A percentile compares a stretch with the other conserved stretches of the same genome.
Conservation (phyloP, 2,329 filamentous ascomycete genomes). For the Xylariaceae sp. region DNA sequence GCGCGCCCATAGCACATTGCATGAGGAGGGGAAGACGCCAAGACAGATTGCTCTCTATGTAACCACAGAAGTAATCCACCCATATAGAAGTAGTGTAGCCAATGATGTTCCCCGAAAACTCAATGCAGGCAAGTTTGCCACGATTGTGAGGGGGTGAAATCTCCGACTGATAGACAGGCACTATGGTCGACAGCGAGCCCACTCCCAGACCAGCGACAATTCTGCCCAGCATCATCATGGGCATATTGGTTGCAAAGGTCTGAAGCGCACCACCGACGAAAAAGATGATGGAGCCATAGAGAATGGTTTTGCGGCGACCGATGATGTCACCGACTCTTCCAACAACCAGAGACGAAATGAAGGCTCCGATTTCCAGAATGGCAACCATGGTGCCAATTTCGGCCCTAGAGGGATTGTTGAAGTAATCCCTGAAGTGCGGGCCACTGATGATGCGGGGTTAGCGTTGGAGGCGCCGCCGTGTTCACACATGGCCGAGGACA, state of each 20-base stretch:
- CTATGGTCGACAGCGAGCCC: conserved; percentile 83
- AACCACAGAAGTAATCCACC: conserved; percentile 97
- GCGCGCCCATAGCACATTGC: conserved; percentile 89
- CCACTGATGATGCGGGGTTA: conserved; percentile 50
- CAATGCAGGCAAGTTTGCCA: conserved; percentile 92
- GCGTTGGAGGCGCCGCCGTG: not conserved
- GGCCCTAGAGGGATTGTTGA: conserved; percentile 78
- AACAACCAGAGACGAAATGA: conserved; percentile 81
- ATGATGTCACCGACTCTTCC: conserved; percentile 88
- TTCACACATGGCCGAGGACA: conserved; percentile 25
- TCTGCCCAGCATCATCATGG: conserved; percentile 82
- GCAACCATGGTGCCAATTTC: conserved; percentile 96
- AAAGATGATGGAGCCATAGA: conserved; percentile 91
- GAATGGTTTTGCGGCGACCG: conserved; percentile 80
- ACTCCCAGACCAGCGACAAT: conserved; percentile 81
- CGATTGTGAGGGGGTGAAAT: conserved; percentile 95
- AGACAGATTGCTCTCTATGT: conserved; percentile 74
- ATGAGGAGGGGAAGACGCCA: conserved; percentile 87
- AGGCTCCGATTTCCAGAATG: conserved; percentile 88
- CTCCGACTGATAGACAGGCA: conserved; percentile 90
- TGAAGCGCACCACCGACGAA: conserved; percentile 78
- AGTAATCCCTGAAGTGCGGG: conserved; percentile 83
- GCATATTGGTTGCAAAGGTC: conserved; percentile 72
- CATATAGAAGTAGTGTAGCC: conserved; percentile 95
- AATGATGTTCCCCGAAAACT: conserved; percentile 95